phyloP scores from a whole-genome alignment of 2,329 filamentous ascomycete genomes.

The Decorospora gaudefroyi region DNA sequence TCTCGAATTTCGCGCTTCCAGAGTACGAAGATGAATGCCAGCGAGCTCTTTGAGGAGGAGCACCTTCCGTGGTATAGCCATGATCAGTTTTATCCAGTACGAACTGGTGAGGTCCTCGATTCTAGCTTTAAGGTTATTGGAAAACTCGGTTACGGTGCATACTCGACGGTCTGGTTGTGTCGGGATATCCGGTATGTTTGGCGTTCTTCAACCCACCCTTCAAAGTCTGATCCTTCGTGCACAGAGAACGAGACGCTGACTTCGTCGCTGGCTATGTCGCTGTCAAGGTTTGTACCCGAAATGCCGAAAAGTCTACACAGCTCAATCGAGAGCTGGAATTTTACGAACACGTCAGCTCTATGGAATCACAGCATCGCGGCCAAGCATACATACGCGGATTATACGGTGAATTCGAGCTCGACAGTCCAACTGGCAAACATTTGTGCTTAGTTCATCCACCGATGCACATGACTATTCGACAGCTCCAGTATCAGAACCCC shows the following conservation, averaged over 20 bases:
- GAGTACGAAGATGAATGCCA: slow-evolving; percentile 24
- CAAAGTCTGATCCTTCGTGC: slow-evolving; percentile 21
- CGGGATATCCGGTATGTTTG: slow-evolving; percentile 29
- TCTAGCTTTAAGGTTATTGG: slow-evolving; percentile 32
- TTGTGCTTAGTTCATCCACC: slow-evolving; percentile 33
- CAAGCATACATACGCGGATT: slow-evolving; percentile 30
- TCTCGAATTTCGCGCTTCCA: slow-evolving; percentile 28
- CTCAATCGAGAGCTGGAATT: slow-evolving; percentile 31
- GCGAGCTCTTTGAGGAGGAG: slow-evolving; percentile 29
- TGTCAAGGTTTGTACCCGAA: slow-evolving; percentile 29
- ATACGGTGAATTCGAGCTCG: slow-evolving; percentile 26
- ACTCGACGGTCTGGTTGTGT: slow-evolving; percentile 38
- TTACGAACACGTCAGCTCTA: slow-evolving; percentile 32
- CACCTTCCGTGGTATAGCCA: slow-evolving; percentile 25
- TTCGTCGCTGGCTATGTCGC: slow-evolving; percentile 25
- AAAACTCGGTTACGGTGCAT: slow-evolving; percentile 34
- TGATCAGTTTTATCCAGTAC: slow-evolving; percentile 32
- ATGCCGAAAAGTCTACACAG: slow-evolving; percentile 15
- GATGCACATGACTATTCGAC: slow-evolving; percentile 37
- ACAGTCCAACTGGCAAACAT: slow-evolving; percentile 29
- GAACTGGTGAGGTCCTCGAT: slow-evolving; percentile 28
- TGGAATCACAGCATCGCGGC: slow-evolving; percentile 29
- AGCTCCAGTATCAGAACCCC: slow-evolving; percentile 30
- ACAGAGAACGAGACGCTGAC: slow-evolving; percentile 24
- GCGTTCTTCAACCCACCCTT: slow-evolving; percentile 24